phyloP scores from a whole-genome alignment of 2,329 filamentous ascomycete genomes.

The Paraconiothyrium sp. region DNA sequence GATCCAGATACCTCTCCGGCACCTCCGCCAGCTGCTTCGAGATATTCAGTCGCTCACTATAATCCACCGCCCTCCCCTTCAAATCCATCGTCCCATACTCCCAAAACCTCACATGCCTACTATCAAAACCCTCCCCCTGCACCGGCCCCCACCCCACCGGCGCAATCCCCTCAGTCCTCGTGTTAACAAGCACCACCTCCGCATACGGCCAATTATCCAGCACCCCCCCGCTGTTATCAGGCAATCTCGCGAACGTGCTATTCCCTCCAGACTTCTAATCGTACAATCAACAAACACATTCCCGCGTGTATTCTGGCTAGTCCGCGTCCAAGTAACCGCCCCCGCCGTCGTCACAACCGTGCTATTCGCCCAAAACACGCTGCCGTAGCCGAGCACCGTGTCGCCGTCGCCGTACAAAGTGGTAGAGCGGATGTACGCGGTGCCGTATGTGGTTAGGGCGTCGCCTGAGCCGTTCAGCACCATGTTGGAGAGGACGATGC shows the following conservation, averaged over 20 bases:
- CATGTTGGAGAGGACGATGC: conserved; percentile 23
- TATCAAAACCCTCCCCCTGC: conserved; percentile 10
- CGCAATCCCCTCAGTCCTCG: conserved; percentile 7
- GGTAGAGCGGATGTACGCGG: conserved; percentile 19
- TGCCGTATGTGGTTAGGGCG: conserved; percentile 26
- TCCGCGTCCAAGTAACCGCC: conserved; percentile 21
- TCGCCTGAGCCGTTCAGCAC: conserved; percentile 26
- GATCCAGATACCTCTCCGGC: not conserved
- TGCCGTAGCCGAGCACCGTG: conserved; percentile 24
- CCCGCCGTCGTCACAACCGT: conserved; percentile 14
- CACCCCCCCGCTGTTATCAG: conserved; percentile 14
- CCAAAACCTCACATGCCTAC: conserved; percentile 9
- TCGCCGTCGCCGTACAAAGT: conserved; percentile 23
- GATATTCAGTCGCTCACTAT: conserved; percentile 5
- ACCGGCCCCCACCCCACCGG: conserved; percentile 14
- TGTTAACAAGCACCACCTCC: conserved; percentile 15
- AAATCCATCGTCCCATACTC: conserved; percentile 12
- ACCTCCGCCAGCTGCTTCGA: conserved; percentile 8
- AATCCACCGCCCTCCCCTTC: not conserved
- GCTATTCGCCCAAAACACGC: conserved; percentile 17
- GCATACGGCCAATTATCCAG: conserved; percentile 16
- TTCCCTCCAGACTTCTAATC: not conserved
- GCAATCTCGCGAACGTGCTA: conserved; percentile 5
- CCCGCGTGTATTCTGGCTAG: conserved; percentile 19
- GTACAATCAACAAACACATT: conserved; percentile 24